These are phyloP conservation scores for Lachancea dasiensis DNA, from an alignment of 805 yeast genomes.

Conservation along the genomic window DNA sequence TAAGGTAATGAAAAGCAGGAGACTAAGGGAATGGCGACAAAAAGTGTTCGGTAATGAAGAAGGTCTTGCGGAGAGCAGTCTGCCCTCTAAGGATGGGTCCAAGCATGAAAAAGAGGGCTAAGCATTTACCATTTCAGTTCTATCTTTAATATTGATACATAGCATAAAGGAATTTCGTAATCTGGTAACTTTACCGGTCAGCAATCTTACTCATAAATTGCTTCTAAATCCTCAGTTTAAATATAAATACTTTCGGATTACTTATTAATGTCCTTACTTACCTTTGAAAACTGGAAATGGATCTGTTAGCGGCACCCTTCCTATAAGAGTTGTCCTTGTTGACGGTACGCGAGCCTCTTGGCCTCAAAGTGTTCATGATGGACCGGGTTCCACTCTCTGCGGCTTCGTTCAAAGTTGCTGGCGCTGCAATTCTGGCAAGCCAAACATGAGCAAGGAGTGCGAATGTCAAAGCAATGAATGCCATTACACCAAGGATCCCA, in stretches of 20 bases:
- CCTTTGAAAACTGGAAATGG: slow-evolving; percentile 23
- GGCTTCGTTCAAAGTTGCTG: slow-evolving; percentile 31
- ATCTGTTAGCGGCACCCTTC: slow-evolving; percentile 20
- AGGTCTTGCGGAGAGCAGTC: slow-evolving; percentile 35
- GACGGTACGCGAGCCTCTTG: slow-evolving; percentile 5
- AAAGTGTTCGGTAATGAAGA: slow-evolving; percentile 64
- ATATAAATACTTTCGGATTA: too few species aligned
- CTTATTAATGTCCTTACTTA: not conserved
- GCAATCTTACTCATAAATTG: too few species aligned
- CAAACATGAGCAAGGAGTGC: slow-evolving; percentile 39
- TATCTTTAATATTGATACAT: too few species aligned
- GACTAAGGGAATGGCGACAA: slow-evolving; percentile 86
- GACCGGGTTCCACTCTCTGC: slow-evolving; percentile 33
- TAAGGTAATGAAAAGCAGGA: slow-evolving; percentile 74
- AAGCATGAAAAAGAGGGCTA: slow-evolving; percentile 1
- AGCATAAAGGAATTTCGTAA: too few species aligned
- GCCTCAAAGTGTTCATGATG: slow-evolving; percentile 18
- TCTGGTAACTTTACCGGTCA: too few species aligned
- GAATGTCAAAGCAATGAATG: slow-evolving; percentile 37
- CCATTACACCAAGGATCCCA: slow-evolving; percentile 54
- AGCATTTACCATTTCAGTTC: too few species aligned
- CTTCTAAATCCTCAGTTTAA: not conserved
- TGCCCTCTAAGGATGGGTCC: too few species aligned
- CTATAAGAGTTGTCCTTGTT: not conserved
- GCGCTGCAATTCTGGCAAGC: slow-evolving; percentile 33